These are phyloP conservation scores for Epichloe sibirici DNA, from an alignment of 2,329 filamentous ascomycete genomes.

Conservation along the genomic window DNA sequence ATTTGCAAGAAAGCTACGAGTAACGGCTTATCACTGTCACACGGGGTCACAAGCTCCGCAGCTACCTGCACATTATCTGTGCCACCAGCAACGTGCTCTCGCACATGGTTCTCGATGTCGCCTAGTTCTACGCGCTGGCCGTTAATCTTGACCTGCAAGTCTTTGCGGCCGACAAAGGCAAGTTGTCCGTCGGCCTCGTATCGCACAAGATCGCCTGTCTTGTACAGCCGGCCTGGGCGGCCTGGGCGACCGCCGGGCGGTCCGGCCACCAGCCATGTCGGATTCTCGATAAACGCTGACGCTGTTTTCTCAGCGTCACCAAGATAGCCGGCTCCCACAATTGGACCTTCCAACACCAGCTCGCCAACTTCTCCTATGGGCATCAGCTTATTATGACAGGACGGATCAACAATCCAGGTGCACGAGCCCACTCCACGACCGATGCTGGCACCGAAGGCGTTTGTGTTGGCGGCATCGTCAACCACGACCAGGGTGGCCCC, in stretches of 20 bases:
- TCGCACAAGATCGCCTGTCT: conserved; percentile 12
- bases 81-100: neutral
- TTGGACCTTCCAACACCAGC: conserved; percentile 29
- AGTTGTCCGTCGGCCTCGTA: conserved; percentile 7
- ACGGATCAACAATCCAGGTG: conserved; percentile 15
- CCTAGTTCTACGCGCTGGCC: conserved; percentile 44
- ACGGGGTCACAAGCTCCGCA: neutral
- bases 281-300: conserved; percentile 14
- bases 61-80: neutral
- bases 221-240: conserved; percentile 9
- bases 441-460: neutral
- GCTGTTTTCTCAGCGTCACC: conserved; percentile 23
- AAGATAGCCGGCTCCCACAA: conserved; percentile 37
- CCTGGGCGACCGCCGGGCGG: neutral
- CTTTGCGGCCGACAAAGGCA: conserved; percentile 34
- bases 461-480: neutral
- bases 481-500: neutral
- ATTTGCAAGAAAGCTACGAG: conserved; percentile 3
- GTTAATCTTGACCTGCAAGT: conserved; percentile 46
- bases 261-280: conserved; percentile 9
- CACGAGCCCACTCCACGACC: conserved; percentile 3
- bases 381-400: conserved; percentile 8
- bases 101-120: conserved; percentile 15
- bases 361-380: conserved; percentile 19
- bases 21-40: neutral